These are phyloP conservation scores for Breynia disticha DNA, from an alignment of 441 rosid genomes.

Conservation along the genomic window DNA sequence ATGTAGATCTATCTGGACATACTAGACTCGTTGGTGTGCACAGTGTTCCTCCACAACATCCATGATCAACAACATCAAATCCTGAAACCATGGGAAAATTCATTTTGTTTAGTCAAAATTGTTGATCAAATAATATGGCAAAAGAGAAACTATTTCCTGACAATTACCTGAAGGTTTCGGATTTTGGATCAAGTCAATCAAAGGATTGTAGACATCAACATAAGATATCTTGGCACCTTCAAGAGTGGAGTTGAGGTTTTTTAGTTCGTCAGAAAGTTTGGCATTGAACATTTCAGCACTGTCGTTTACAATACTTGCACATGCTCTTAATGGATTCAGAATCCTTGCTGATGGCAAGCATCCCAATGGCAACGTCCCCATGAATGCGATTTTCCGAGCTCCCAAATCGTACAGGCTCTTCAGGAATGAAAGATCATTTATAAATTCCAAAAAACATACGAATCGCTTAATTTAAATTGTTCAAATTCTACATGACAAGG, in stretches of 20 bases:
- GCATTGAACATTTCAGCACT: conserved; percentile 38
- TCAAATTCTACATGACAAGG: background rate
- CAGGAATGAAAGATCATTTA: background rate
- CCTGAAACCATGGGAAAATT: conserved; percentile 16
- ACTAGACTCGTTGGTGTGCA: conserved; percentile 25
- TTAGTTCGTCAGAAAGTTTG: conserved; percentile 26
- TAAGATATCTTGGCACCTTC: conserved; percentile 26
- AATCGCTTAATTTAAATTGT: background rate
- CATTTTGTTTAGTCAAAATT: too few relatives aligned
- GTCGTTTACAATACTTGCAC: conserved; percentile 30
- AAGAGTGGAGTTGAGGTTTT: conserved; percentile 20
- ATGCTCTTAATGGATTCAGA: conserved; percentile 23
- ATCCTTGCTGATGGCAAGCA: conserved; percentile 54
- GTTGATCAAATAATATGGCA: background rate
- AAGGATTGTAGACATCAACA: conserved; percentile 43
- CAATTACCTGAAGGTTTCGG: conserved; percentile 35
- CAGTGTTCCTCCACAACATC: conserved; percentile 46
- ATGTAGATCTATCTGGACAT: conserved; percentile 27
- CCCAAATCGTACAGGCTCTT: conserved; percentile 45
- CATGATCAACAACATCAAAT: conserved; percentile 27
- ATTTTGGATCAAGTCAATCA: conserved; percentile 30
- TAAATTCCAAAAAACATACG: too few relatives aligned
- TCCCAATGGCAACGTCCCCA: conserved; percentile 50
- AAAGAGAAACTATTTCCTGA: too few relatives aligned
- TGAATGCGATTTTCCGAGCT: conserved; percentile 38